Conservation (phyloP, 2,329 filamentous ascomycete genomes). For the Tolypocladium tundrense region DNA sequence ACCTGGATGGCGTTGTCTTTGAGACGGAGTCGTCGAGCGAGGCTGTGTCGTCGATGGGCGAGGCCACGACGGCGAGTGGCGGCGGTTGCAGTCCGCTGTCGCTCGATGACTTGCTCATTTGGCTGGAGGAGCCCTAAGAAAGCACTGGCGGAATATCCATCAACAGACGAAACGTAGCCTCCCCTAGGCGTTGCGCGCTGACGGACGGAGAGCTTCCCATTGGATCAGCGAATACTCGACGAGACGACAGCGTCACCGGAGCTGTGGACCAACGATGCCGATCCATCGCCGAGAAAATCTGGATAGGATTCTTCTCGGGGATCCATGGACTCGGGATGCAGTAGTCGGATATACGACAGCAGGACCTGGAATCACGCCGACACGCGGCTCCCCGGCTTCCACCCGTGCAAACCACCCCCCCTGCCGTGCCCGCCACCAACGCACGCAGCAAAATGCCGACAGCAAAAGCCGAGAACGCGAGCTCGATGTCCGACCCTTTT, state of each 20-base stretch:
- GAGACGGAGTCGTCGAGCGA: background rate
- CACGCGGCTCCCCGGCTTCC: background rate
- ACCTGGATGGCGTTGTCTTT: background rate
- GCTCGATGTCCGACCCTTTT: background rate
- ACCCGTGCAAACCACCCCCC: background rate
- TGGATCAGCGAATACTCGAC: background rate
- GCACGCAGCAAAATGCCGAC: background rate
- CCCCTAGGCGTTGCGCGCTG: background rate
- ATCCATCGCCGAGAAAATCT: background rate
- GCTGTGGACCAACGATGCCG: background rate
- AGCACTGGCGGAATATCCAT: background rate
- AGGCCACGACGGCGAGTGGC: background rate
- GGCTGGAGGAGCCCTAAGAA: conserved; percentile 2
- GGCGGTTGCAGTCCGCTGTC: conserved; percentile 1
- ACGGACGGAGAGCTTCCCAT: background rate
- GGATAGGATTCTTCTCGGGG: background rate
- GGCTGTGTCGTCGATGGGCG: background rate
- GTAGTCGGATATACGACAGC: background rate
- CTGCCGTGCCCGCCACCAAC: background rate
- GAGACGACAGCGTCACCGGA: background rate
- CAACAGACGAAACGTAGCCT: background rate
- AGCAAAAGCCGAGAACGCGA: background rate
- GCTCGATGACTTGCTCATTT: conserved; percentile 11
- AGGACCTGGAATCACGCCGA: background rate
- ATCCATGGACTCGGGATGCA: background rate